Evolutionary conservation across 345 rosid genomes (phyloP).

Genomic region (Syzygium aromaticum): DNA sequence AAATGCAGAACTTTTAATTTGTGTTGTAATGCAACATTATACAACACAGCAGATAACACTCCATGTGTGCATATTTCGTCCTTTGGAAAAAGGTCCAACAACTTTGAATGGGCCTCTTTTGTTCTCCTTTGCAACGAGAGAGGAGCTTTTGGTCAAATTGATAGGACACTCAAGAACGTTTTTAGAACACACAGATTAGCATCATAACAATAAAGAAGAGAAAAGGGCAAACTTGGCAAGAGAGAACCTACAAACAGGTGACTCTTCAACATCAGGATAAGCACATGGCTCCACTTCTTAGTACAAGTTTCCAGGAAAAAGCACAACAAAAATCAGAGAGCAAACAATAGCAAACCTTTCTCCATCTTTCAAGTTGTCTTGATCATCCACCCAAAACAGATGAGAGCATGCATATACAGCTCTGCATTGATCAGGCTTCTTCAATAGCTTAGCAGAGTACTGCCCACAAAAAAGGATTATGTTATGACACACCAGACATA

Average conservation of each 20-base stretch:
- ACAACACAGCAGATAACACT: not conserved
- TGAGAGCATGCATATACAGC: constrained; percentile 95
- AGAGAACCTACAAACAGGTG: not conserved
- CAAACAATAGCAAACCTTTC: constrained; percentile 51
- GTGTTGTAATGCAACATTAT: not conserved
- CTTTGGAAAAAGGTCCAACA: not conserved
- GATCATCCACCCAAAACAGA: constrained; percentile 95
- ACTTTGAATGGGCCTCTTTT: not conserved
- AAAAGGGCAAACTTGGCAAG: not conserved
- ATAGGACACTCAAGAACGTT: not conserved
- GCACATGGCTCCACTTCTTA: not conserved
- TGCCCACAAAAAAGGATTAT: constrained; percentile 18
- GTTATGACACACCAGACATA: not conserved
- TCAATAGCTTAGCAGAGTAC: constrained; percentile 96
- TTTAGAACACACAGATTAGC: not conserved
- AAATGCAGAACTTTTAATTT: not conserved
- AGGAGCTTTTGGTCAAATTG: not conserved
- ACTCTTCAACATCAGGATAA: not conserved
- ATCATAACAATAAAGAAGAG: not conserved
- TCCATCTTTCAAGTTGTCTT: constrained; percentile 82
- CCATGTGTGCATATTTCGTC: not conserved
- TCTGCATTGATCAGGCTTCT: constrained; percentile 99
- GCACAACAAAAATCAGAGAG: not conserved
- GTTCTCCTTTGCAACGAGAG: not conserved
- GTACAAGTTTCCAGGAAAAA: not conserved